A percentile compares a stretch with the other conserved stretches of the same genome.
Evolutionary conservation across 768 basidiomycete genomes (phyloP).

Genomic region (Boletus speciosus): DNA sequence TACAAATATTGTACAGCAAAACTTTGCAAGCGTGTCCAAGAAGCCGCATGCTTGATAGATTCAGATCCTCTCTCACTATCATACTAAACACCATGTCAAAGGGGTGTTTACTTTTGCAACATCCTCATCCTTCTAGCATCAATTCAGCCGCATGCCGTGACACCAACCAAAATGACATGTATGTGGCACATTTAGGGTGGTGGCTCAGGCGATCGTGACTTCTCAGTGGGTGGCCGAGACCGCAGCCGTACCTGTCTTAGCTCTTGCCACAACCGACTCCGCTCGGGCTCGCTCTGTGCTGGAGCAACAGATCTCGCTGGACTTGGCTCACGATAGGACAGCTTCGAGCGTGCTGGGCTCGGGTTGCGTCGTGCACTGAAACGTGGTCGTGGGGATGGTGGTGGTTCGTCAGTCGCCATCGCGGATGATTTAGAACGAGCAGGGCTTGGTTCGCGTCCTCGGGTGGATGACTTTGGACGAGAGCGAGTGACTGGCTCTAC

Average conservation of each 20-base stretch:
- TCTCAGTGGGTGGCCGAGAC: conserved; percentile 44
- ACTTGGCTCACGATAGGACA: conserved; percentile 28
- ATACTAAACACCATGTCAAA: conserved; percentile 13
- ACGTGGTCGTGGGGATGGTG: conserved; percentile 32
- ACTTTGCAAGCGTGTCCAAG: conserved; percentile 17
- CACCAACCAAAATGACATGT: conserved; percentile 10
- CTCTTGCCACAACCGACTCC: conserved; percentile 54
- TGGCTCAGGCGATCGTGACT: conserved; percentile 38
- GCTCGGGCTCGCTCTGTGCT: conserved; percentile 35
- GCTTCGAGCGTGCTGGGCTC: conserved; percentile 37
- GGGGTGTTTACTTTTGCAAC: conserved; percentile 2
- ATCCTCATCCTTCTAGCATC: conserved; percentile 9
- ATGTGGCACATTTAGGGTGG: conserved; percentile 31
- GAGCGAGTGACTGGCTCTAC: conserved; percentile 25
- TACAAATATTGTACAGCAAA: not conserved
- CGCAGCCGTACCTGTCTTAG: conserved; percentile 48
- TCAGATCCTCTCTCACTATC: conserved; percentile 6
- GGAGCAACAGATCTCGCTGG: conserved; percentile 27
- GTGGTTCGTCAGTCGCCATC: conserved; percentile 20
- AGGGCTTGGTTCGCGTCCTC: conserved; percentile 32
- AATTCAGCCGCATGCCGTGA: conserved; percentile 10
- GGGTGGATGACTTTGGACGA: conserved; percentile 25
- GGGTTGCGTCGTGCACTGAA: conserved; percentile 36
- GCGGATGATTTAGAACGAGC: conserved; percentile 28
- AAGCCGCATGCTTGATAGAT: conserved; percentile 17